Percentiles rank a stretch among this genome's conserved stretches.
Conservation (phyloP, 2,329 filamentous ascomycete species). For the Aspergillus quadrilineatus region DNA sequence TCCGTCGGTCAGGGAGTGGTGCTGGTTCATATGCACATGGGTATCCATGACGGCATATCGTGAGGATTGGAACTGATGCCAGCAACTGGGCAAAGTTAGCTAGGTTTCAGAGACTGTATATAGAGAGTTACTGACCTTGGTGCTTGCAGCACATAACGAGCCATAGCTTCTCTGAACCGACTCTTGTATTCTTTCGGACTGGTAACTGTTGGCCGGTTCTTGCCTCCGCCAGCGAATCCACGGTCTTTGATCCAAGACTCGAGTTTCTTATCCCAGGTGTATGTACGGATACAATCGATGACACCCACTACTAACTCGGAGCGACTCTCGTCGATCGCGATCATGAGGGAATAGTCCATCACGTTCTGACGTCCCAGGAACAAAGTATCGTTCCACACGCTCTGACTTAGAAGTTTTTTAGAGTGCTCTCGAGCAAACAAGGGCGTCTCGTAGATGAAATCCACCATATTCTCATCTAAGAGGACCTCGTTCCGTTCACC, state of each 20-base stretch:
- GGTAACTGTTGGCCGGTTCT: constrained; percentile 86
- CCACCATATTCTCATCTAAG: constrained; percentile 97
- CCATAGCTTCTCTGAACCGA: constrained; percentile 94
- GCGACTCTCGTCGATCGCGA: constrained; percentile 85
- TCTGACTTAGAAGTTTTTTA: constrained; percentile 86
- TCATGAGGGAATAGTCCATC: constrained; percentile 99
- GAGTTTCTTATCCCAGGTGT: constrained; percentile 99
- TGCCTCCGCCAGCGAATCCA: constrained; percentile 76
- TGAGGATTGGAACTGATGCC: constrained; percentile 46
- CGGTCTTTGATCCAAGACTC: constrained; percentile 99
- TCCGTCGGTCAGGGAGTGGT: constrained; percentile 20
- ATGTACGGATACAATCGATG: constrained; percentile 96
- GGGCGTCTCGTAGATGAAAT: constrained; percentile 97
- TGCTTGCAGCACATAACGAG: constrained; percentile 65
- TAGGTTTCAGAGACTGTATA: background rate
- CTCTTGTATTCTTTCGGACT: constrained; percentile 97
- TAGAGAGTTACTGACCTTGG: constrained; percentile 40
- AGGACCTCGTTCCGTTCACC: constrained; percentile 96
- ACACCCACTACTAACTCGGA: constrained; percentile 96
- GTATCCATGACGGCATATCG: constrained; percentile 31
- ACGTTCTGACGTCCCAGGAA: constrained; percentile 94
- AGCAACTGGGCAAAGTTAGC: constrained; percentile 36
- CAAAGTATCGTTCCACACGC: constrained; percentile 95
- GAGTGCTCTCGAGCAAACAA: constrained; percentile 94
- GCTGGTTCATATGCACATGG: constrained; percentile 14